Evolutionary conservation across 345 rosid genomes (phyloP), one percentile per base, ranked within the genome.

Genomic region (Arabis alpina): DNA sequence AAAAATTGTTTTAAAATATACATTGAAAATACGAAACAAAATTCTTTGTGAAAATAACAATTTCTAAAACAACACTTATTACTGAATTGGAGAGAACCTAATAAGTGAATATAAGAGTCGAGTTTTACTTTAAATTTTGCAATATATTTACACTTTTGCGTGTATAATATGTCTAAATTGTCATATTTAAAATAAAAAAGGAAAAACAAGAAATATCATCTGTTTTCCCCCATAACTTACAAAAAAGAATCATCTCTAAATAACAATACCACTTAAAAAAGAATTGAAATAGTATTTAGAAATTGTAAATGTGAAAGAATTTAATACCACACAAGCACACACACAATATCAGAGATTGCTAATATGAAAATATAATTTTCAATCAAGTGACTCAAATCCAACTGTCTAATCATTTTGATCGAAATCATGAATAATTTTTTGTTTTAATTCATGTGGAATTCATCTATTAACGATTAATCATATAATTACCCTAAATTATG

Each of bases 391-490:
- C 40, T 36, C 40, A 36, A 36, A 36, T 70, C 14, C 19, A 70
- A 39, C 66, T 60, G 68, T 71, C 68, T 42, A 23, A 52, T 71
- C 62, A 43, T 43, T 61, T 51, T 41, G 36, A 53, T 59, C 11
- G 56, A 69, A 57, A 2, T 40, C 58, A 28, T 12, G 4, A 11
- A 60, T 40, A 32, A 34, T 7, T 10, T 24, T 16, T 50, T 50
- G 19, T 47, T 70, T 50, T 11, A 12, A 10, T 41, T 28, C 2
- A 10, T 34, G 11, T 70, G 44, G 53, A 28, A 50, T 40, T 56
- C 34, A 61, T 9, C 44, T 8, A 16, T 36, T 3, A 27, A 40
- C 15, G 28, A 48, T 47, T n/a, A 15, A 55, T 55, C 25, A 56
- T 24, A 39, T 28, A 56, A 14, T 57, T 66, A 66, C 58, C 24